Percentiles rank a stretch among this genome's conserved stretches.
Evolutionary conservation across 2,329 filamentous ascomycete species (phyloP).

Genomic region (Xylaria sp.): DNA sequence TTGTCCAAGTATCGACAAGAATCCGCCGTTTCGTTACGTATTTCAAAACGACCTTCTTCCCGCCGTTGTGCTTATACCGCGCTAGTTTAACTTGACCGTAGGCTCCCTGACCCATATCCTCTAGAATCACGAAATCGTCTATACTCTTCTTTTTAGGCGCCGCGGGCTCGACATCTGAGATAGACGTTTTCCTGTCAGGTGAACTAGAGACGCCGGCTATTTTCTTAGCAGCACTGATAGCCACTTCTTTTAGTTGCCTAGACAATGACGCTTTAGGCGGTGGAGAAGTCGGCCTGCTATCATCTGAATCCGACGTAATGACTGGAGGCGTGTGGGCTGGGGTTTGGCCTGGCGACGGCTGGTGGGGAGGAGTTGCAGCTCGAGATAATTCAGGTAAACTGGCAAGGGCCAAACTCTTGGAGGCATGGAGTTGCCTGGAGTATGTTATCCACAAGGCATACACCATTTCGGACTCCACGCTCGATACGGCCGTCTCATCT

Average conservation of each 20-base stretch:
- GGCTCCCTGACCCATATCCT: slow-evolving; percentile 98
- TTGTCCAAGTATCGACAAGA: slow-evolving; percentile 97
- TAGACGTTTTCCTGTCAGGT: slow-evolving; percentile 44
- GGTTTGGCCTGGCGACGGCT: slow-evolving; percentile 81
- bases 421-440: slow-evolving; percentile 88
- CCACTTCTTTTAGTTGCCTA: slow-evolving; percentile 67
- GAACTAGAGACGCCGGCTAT: slow-evolving; percentile 55
- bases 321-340: slow-evolving; percentile 67
- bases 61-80: slow-evolving; percentile 79
- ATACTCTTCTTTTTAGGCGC: slow-evolving; percentile 79
- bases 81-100: slow-evolving; percentile 98
- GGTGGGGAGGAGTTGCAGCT: slow-evolving; percentile 76
- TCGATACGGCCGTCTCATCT: slow-evolving; percentile 58
- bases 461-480: slow-evolving; percentile 77
- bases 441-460: slow-evolving; percentile 98
- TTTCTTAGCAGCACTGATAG: slow-evolving; percentile 65
- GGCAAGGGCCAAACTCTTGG: slow-evolving; percentile 65
- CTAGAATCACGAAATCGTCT: slow-evolving; percentile 88
- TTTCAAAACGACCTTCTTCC: slow-evolving; percentile 91
- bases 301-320: slow-evolving; percentile 65
- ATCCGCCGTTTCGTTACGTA: slow-evolving; percentile 98
- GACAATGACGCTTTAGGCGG: slow-evolving; percentile 61
- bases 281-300: slow-evolving; percentile 53
- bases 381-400: slow-evolving; percentile 72
- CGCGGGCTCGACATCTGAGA: slow-evolving; percentile 53